phyloP scores from a whole-genome alignment of 495 filamentous ascomycete genomes.

The Rusavskia elegans region DNA sequence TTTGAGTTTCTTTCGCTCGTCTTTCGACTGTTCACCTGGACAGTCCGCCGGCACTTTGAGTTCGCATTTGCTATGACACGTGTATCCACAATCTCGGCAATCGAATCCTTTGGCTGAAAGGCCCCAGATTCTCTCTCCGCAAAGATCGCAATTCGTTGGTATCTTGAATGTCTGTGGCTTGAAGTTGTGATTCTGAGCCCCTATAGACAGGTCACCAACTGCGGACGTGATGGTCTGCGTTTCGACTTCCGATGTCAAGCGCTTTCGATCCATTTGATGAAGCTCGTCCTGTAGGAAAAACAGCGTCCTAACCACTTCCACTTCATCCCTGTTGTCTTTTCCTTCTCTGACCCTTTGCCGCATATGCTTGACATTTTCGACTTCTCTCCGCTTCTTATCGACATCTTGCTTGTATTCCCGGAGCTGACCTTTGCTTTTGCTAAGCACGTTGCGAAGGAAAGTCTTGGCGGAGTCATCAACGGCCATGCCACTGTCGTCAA shows the following conservation, averaged over 20 bases:
- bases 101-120: constrained; percentile 89
- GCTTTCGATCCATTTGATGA: constrained; percentile 74
- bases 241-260: constrained; percentile 79
- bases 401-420: constrained; percentile 64
- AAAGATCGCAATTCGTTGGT: constrained; percentile 94
- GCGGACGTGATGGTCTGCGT: constrained; percentile 69
- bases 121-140: constrained; percentile 92
- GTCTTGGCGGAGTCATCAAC: constrained; percentile 73
- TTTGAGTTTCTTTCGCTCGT: constrained; percentile 87
- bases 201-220: constrained; percentile 81
- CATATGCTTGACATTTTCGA: constrained; percentile 53
- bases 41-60: constrained; percentile 96
- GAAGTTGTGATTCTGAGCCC: constrained; percentile 90
- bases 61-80: constrained; percentile 96
- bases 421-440: constrained; percentile 73
- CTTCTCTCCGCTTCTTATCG: constrained; percentile 69
- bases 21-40: constrained; percentile 83
- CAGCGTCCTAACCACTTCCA: constrained; percentile 57
- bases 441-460: constrained; percentile 78
- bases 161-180: constrained; percentile 96
- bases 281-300: constrained; percentile 70
- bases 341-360: constrained; percentile 65
- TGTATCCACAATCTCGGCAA: constrained; percentile 91
- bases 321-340: constrained; percentile 70
- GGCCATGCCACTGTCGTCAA: constrained; percentile 74